Base-by-base conservation (phyloP, 179 eudicot species). In the Silene vulgaris region DNA sequence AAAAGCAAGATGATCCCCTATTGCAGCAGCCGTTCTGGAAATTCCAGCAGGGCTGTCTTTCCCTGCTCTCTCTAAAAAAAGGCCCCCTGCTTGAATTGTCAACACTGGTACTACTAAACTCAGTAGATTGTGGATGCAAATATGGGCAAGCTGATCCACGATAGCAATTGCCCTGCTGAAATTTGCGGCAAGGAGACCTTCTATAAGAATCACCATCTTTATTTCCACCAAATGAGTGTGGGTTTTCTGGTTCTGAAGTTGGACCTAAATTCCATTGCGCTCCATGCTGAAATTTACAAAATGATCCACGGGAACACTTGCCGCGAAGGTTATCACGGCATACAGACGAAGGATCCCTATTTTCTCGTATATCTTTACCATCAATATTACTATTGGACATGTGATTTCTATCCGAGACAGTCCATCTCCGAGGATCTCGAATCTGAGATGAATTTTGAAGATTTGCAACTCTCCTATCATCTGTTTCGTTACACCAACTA, bases 141-240 rank as follows among this genome's bases (percentile, higher is more conserved):
- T 83, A 89, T 54, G 86, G 91, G 80, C 97, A 94, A 54, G 83
- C 77, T 59, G 87, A 87, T 75, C 96, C 97, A 77, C 94, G 88
- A 54, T 72, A 83, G 76, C 98, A 94, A 79, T 83, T 83, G 52
- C 99, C 97, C 26, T 82, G 82, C 71, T 77, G 85, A 82, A 83
- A 89, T 67, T 85, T 89, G 75, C 87, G 81, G 85, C 97, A 92
- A 66, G 89, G 91, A 72, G 32, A 66, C 71, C 61, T 78, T 26
- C 21, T 60, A 61, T 74, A 66, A 4, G 68, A 60, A 59, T 66
- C 79, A 50, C 13, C 13, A 21, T 66, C 71, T 17, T 8, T 57
- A 32, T 35, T 72, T 60, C 14, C 61, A 66, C 79, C 69, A 72
- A 9, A 64, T 28, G 56, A 64, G 30, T 72, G 82, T 7, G 77